These are phyloP conservation scores for Nicotiana paniculata DNA, from an alignment of 257 asterid species.

Conservation along the genomic window DNA sequence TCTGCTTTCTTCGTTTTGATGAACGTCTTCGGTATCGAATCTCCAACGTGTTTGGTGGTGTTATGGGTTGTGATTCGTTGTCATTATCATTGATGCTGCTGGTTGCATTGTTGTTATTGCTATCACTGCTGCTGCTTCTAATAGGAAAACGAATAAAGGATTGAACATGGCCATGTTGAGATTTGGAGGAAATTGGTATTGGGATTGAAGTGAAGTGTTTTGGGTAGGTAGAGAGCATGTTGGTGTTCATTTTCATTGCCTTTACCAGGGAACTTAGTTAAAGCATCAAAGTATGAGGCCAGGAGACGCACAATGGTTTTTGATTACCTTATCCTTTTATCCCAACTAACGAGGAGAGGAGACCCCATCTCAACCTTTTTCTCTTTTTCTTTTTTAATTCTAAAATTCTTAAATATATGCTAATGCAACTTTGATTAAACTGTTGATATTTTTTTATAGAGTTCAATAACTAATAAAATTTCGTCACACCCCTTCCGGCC, in stretches of 20 bases:
- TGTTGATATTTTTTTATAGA: background rate
- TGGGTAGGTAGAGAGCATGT: conserved; percentile 40
- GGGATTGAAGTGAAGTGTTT: conserved; percentile 38
- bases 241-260: conserved; percentile 7
- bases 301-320: background rate
- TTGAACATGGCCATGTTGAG: conserved; percentile 15
- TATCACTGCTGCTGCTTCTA: conserved; percentile 21
- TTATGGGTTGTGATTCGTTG: conserved; percentile 25
- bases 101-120: conserved; percentile 22
- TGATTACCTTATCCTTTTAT: conserved; percentile 15
- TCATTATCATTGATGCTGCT: conserved; percentile 16
- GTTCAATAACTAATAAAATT: too few relatives aligned
- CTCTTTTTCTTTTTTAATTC: background rate
- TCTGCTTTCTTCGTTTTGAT: conserved; percentile 35
- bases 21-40: conserved; percentile 72
- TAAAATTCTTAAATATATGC: background rate
- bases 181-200: conserved; percentile 12
- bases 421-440: background rate
- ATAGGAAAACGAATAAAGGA: conserved; percentile 15
- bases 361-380: background rate
- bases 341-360: background rate
- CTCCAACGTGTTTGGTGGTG: conserved; percentile 43
- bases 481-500: too few relatives aligned
- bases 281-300: background rate
- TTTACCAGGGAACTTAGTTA: background rate